Evolutionary conservation across 805 yeast genomes (phyloP), one percentile per base, ranked within the genome.

Genomic region (Nakazawaea anatomiae): DNA sequence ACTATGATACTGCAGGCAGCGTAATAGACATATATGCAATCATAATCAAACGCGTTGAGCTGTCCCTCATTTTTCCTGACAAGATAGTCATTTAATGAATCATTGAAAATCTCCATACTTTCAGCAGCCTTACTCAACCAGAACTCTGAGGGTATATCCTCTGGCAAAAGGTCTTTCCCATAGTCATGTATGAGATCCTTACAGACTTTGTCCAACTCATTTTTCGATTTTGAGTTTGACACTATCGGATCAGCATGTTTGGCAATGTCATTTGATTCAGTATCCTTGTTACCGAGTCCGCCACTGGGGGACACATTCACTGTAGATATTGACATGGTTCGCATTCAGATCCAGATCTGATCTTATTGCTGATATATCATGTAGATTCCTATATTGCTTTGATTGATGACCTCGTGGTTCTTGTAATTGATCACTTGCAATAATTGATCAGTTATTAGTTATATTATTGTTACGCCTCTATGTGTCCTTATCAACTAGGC

Each of bases 51-150:
- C 1, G n/a, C 38, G 18, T 12, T 38, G 32, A 46, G 30, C 30
- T 44, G 25, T 11, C 48, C 25, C 29, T 50, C 52, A 40, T 51
- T 51, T 36, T 51, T 51, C 34, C 46, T 42, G 8, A 51, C 50
- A 4, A 51, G 42, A 34, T 51, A 51, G n/a, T 51, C 50, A 34
- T 51, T 46, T 9, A 51, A n/a, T 9, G 35, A 34, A 32, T 46
- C 45, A 18, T 51, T 51, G 38, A 51, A 51, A 30, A 31, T 39
- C n/a, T 36, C 46, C 25, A 41, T 18, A 31, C 47, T 38, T 14
- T 51, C 53, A 28, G 35, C 14, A 4, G 49, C 47, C 36, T 43
- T 46, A 4, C 39, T 5, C 18, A 46, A 12, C 47, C 47, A 51
- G 25, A 45, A 46, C 10, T 25, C 25, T 27, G 45, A 41, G 6